These are phyloP conservation scores for Talaromyces trachyspermus DNA, from an alignment of 495 filamentous ascomycete species.

Conservation along the genomic window DNA sequence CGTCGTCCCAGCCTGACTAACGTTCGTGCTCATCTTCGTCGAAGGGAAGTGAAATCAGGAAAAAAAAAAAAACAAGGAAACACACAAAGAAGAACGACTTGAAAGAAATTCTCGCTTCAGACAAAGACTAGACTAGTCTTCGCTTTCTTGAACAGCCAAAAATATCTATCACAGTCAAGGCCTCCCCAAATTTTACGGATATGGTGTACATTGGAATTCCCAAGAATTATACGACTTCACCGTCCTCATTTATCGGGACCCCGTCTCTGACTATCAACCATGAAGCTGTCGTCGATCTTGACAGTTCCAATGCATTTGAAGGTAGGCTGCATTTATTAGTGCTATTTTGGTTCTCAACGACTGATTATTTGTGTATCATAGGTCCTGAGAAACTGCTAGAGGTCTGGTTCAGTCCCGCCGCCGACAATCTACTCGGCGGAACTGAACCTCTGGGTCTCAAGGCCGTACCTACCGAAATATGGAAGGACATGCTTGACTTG, in stretches of 20 bases:
- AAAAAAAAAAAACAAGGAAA: constrained; percentile 1
- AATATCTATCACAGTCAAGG: constrained; percentile 12
- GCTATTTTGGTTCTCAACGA: background rate
- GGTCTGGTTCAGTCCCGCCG: constrained; percentile 91
- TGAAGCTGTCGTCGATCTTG: constrained; percentile 87
- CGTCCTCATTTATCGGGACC: constrained; percentile 58
- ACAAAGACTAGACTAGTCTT: constrained; percentile 8
- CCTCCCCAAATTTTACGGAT: constrained; percentile 33
- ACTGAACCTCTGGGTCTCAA: constrained; percentile 75
- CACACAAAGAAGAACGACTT: background rate
- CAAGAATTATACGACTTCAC: constrained; percentile 69
- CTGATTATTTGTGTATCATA: constrained; percentile 17
- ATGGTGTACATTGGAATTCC: constrained; percentile 82
- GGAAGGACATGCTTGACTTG: constrained; percentile 95
- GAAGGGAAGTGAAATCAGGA: constrained; percentile 17
- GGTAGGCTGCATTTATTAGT: constrained; percentile 38
- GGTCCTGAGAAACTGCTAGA: constrained; percentile 97
- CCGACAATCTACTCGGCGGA: constrained; percentile 60
- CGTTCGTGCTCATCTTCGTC: constrained; percentile 18
- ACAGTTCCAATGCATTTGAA: constrained; percentile 96
- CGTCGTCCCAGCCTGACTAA: constrained; percentile 4
- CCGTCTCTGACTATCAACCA: constrained; percentile 94
- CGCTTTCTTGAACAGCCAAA: constrained; percentile 10
- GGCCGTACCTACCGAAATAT: constrained; percentile 70
- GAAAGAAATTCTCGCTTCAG: too few species aligned